A percentile compares a stretch with the other conserved stretches of the same genome.
These are phyloP conservation scores for Pisolithus sp. DNA, from an alignment of 768 basidiomycete species.

Conservation along the genomic window DNA sequence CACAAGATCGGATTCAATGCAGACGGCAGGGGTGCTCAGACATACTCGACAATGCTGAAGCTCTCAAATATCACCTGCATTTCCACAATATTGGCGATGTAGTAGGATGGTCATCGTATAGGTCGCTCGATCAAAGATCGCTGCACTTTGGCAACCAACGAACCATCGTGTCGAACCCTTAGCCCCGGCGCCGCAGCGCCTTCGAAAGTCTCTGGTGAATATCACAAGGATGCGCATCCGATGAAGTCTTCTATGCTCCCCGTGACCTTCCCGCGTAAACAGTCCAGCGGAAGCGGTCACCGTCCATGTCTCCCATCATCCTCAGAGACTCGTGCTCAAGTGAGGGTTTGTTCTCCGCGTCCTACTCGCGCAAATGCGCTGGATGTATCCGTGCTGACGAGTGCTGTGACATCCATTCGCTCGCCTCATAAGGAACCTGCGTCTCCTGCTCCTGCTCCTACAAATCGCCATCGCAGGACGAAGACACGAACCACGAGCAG, in stretches of 20 bases:
- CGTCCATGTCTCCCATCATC: background rate
- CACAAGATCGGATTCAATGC: slow-evolving; percentile 34
- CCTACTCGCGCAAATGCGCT: background rate
- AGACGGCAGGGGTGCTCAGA: slow-evolving; percentile 41
- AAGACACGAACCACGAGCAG: background rate
- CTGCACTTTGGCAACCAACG: background rate
- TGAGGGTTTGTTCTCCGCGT: slow-evolving; percentile 9
- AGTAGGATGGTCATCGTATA: background rate
- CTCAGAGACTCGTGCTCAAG: background rate
- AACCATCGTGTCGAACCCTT: background rate
- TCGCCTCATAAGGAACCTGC: background rate
- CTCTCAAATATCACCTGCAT: slow-evolving; percentile 48
- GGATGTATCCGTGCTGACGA: slow-evolving; percentile 6
- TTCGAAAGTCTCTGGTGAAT: slow-evolving; percentile 11
- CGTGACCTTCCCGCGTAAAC: slow-evolving; percentile 7
- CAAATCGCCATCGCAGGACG: slow-evolving; percentile 4
- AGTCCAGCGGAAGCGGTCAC: slow-evolving; percentile 8
- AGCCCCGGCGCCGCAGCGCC: slow-evolving; percentile 9
- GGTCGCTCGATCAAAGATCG: background rate
- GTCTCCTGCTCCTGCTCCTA: background rate
- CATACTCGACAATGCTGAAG: slow-evolving; percentile 35
- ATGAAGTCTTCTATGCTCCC: background rate
- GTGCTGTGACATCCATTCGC: slow-evolving; percentile 2
- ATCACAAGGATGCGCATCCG: background rate
- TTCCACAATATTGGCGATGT: slow-evolving; percentile 47